A percentile compares a stretch with the other conserved stretches of the same genome.
These are phyloP conservation scores for Pichia sp. DNA, from an alignment of 1,139 yeast species.

Conservation along the genomic window DNA sequence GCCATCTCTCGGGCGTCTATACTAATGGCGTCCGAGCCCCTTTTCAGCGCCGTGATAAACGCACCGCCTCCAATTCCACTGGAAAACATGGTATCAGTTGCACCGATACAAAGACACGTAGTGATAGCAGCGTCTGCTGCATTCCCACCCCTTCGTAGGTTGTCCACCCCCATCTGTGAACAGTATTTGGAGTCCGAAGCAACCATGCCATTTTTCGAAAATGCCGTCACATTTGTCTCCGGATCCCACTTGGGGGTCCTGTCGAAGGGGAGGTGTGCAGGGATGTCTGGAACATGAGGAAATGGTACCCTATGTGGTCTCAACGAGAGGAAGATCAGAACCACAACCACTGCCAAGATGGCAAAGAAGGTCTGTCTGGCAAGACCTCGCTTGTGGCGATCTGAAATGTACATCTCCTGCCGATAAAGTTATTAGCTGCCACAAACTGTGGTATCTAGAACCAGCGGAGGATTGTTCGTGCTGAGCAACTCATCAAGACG, in stretches of 20 bases:
- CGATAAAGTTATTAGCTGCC: not conserved
- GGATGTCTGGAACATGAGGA: slow-evolving; percentile 22
- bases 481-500: too few species aligned
- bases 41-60: slow-evolving; percentile 53
- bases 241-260: slow-evolving; percentile 39
- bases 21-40: slow-evolving; percentile 45
- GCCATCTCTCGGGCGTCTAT: slow-evolving; percentile 91
- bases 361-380: not conserved
- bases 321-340: not conserved
- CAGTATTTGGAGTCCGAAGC: slow-evolving; percentile 72
- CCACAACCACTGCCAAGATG: not conserved
- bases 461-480: too few species aligned
- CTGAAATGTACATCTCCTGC: slow-evolving; percentile 5
- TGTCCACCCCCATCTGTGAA: slow-evolving; percentile 61
- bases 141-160: slow-evolving; percentile 56
- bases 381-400: slow-evolving; percentile 1
- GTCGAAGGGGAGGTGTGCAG: slow-evolving; percentile 29
- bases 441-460: too few species aligned
- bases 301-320: slow-evolving; percentile 7
- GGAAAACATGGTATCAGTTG: slow-evolving; percentile 67
- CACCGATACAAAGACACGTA: slow-evolving; percentile 83
- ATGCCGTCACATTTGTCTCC: slow-evolving; percentile 32
- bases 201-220: slow-evolving; percentile 57
- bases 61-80: slow-evolving; percentile 96
- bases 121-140: slow-evolving; percentile 95